Conservation (phyloP, 2,329 filamentous ascomycete species). For the Samsoniella hepiali region DNA sequence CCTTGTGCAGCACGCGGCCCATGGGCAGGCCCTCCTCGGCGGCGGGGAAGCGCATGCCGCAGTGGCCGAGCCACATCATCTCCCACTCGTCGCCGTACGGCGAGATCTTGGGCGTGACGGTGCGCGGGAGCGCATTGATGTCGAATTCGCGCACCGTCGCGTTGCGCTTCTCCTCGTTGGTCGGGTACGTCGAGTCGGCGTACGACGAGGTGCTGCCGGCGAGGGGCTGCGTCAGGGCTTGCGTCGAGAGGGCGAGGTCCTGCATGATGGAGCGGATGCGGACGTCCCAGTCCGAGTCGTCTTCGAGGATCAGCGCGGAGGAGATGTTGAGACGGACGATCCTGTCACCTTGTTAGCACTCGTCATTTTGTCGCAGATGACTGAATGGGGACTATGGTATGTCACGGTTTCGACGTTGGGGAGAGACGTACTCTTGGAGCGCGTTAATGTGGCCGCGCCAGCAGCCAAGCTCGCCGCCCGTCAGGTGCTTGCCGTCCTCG, state of each 20-base stretch:
- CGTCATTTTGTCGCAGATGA: not conserved
- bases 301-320: constrained; percentile 50
- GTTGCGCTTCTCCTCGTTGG: constrained; percentile 10
- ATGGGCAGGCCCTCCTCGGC: constrained; percentile 24
- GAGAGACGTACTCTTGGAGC: constrained; percentile 27
- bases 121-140: constrained; percentile 20
- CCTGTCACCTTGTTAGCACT: constrained; percentile 20
- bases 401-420: too few relatives aligned
- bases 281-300: constrained; percentile 56
- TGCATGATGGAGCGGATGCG: constrained; percentile 45
- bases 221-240: constrained; percentile 31
- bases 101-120: constrained; percentile 27
- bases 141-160: constrained; percentile 19
- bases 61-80: constrained; percentile 48
- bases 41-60: constrained; percentile 34
- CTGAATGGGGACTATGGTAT: not conserved
- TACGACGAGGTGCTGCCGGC: constrained; percentile 16
- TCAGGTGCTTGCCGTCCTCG: constrained; percentile 15
- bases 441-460: constrained; percentile 40
- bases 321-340: constrained; percentile 42
- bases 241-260: constrained; percentile 34
- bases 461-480: constrained; percentile 21
- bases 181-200: constrained; percentile 25
- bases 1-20: constrained; percentile 27
- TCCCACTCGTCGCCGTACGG: constrained; percentile 50